Base-by-base conservation (phyloP, 2,329 filamentous ascomycete species). In the Penicillium sp. region DNA sequence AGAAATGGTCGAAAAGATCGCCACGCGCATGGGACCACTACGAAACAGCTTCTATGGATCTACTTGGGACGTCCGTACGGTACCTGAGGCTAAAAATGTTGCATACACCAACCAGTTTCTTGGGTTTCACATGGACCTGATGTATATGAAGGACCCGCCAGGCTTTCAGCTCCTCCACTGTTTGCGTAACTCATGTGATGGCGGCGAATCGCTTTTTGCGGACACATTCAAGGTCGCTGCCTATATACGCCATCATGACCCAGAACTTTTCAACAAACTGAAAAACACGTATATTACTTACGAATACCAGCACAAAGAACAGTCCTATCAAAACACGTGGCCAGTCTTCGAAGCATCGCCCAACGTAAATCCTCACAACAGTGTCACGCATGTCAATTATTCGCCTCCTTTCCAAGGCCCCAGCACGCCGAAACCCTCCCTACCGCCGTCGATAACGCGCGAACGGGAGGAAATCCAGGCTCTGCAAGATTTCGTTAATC, bases 121-220 rank as follows among this genome's bases (percentile, higher is more conserved):
- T 1, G 91, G 91, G 17, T 88, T 97, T 52, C 95, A 99, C 79
- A 95, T 97, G 86, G 95, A 98, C 74, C 84, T 98, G 46, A 84
- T 97, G 59, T 98, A 98, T 79, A 90, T 95, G 78, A 80, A 85
- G 15, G 86, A 91, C 55, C 88, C 91, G 3, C 94, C 94, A 0
- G 88, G 89, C 35, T 86, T 95, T 56, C 94, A 99, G 77, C 82
- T 98, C 26, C 86, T 98, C 4, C 95, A 98, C 78, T 97, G 93
- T 72, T 83, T 98, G 47, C 86, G 90, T 65, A 96, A 96, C 70
- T 90, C 88, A 1, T 90, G 88, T 67, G 79, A 84, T 0, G 94
- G 94, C 19, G 95, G 94, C 51, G 90, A 92, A 70, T 96, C 92
- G 1, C 83, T 96, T 56, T 99, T 98, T 79, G 88, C 88, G 62